Evolutionary conservation across 495 filamentous ascomycete species (phyloP), one percentile per base, ranked within the genome.

Genomic region (Xylaria longipes): DNA sequence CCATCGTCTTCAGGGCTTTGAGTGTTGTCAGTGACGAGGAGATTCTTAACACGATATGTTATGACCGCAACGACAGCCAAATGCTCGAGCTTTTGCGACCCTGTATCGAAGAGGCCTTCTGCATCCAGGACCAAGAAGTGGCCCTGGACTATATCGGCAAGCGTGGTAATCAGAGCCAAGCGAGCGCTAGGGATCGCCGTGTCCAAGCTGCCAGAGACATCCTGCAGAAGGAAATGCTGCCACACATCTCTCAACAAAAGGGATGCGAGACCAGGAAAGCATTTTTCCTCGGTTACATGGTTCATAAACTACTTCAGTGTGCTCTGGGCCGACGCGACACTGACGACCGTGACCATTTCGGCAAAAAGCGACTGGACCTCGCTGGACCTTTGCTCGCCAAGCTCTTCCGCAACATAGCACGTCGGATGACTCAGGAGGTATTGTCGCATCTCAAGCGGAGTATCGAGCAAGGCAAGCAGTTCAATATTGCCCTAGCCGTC

Each of bases 281-380:
- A 6, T 98, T 97, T 85, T 99, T 98, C 89, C 84, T 99, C 45
- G 96, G 97, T 37, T 99, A 98, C 81, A 98, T 99, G 97, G 93
- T 97, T 54, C 94, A 98, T 81, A 89, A 93, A 77, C 88, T 99
- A 72, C 86, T 99, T 2, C 94, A 97, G 77, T 97, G 94, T 79
- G 92, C 93, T 52, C 85, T 98, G 25, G 96, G 96, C 54, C 91
- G 97, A 67, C 89, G 93, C 56, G 97, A 98, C 76, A 91, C 92
- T 22, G 96, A 99, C 74, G 96, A 99, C 77, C 92, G 96, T 82
- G 96, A 99, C 84, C 97, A 99, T 79, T 98, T 99, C 73, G 96
- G 96, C 76, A 98, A 98, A 87, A 99, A 99, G 86, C 90, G 96
- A 71, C 86, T 99, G 33, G 96, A 99, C 82, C 86, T 99, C 75